Percentiles rank a stretch among this genome's conserved stretches.
These are phyloP conservation scores for Mortierella sp. DNA, from an alignment of 371 early-diverging fungal genomes.

Conservation along the genomic window DNA sequence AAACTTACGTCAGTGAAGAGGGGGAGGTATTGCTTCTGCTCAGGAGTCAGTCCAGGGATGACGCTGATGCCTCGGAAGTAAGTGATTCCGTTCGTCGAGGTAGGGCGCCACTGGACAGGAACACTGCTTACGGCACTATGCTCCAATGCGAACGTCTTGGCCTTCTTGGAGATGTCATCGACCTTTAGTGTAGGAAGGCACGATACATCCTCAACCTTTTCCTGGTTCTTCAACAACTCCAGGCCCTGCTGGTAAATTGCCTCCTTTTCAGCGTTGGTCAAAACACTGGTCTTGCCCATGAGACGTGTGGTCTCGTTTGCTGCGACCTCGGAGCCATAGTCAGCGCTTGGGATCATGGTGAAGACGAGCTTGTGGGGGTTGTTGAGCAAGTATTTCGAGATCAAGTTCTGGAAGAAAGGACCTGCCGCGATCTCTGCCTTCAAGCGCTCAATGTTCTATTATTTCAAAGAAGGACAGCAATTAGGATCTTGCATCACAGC, in stretches of 20 bases:
- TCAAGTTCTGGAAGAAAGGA: constrained; percentile 77
- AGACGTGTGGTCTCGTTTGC: constrained; percentile 78
- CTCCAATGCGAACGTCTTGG: constrained; percentile 76
- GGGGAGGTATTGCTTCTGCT: constrained; percentile 82
- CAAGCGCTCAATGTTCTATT: constrained; percentile 81
- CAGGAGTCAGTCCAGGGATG: constrained; percentile 71
- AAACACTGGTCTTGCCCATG: constrained; percentile 64
- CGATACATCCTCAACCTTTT: constrained; percentile 79
- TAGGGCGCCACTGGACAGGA: constrained; percentile 83
- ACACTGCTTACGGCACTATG: constrained; percentile 70
- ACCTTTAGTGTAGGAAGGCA: constrained; percentile 88
- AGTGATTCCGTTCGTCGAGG: constrained; percentile 94
- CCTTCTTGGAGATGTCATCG: constrained; percentile 76
- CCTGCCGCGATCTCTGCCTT: constrained; percentile 72
- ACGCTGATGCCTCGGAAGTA: constrained; percentile 83
- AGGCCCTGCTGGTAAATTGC: constrained; percentile 73
- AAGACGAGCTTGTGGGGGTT: constrained; percentile 85
- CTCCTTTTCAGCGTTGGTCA: constrained; percentile 73
- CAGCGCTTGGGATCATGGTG: constrained; percentile 85
- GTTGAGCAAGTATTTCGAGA: constrained; percentile 82
- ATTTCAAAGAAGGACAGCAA: background rate
- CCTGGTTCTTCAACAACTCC: constrained; percentile 78
- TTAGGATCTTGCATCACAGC: background rate
- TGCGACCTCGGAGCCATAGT: constrained; percentile 70
- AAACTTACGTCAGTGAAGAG: constrained; percentile 79